phyloP scores from a whole-genome alignment of 2,329 filamentous ascomycete species.

The Fonsecaea multimorphosa region DNA sequence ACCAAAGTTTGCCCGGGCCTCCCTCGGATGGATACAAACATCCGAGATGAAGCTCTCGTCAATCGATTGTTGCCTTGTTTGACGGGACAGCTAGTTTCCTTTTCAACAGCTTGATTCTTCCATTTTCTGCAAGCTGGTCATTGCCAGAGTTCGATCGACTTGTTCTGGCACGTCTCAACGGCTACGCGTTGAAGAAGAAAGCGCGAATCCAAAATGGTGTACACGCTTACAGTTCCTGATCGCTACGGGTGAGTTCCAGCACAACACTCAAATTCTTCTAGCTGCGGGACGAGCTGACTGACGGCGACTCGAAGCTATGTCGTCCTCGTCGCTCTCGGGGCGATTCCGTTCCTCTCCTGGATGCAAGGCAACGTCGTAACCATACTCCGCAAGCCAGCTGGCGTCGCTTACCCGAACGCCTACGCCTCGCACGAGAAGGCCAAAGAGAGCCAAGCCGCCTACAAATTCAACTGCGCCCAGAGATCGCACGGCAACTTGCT shows the following conservation, averaged over 20 bases:
- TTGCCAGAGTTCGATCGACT: background rate
- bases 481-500: conserved; percentile 65
- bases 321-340: conserved; percentile 60
- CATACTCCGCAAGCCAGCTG: conserved; percentile 57
- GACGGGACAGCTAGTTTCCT: background rate
- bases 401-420: conserved; percentile 63
- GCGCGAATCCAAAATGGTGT: conserved; percentile 28
- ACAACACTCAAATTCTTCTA: too few relatives aligned
- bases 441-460: conserved; percentile 53
- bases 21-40: background rate
- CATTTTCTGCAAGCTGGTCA: background rate
- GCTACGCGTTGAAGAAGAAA: background rate
- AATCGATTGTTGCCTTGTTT: background rate
- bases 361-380: conserved; percentile 58
- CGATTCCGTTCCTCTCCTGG: conserved; percentile 59
- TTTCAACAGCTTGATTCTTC: background rate
- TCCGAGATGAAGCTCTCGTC: background rate
- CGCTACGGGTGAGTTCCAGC: conserved; percentile 34
- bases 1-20: background rate
- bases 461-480: conserved; percentile 61
- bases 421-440: conserved; percentile 64
- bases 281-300: conserved; percentile 27
- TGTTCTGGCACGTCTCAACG: background rate
- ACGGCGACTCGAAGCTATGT: conserved; percentile 56
- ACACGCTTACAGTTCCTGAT: conserved; percentile 34